Percentiles rank a stretch among this genome's conserved stretches.
phyloP scores from a whole-genome alignment of 805 yeast genomes.

The Teunomyces aglyptinius region DNA sequence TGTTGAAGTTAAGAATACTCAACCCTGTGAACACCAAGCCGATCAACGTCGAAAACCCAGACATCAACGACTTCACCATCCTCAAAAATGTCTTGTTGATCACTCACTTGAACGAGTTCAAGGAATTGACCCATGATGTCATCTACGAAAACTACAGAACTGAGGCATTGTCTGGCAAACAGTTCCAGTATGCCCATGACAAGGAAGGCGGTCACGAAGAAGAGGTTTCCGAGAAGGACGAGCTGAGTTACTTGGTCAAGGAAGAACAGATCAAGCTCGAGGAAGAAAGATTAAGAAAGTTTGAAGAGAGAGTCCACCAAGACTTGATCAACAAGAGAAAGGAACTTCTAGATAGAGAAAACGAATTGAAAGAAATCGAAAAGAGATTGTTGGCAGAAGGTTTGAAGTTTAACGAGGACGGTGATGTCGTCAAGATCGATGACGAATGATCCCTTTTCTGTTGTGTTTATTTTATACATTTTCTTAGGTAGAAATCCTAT shows the following conservation, averaged over 20 bases:
- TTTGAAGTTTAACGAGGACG: slow-evolving; percentile 37
- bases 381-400: slow-evolving; percentile 64
- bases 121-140: slow-evolving; percentile 83
- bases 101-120: slow-evolving; percentile 83
- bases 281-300: slow-evolving; percentile 82
- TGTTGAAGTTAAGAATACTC: slow-evolving; percentile 53
- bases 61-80: slow-evolving; percentile 74
- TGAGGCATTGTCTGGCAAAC: slow-evolving; percentile 70
- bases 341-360: slow-evolving; percentile 81
- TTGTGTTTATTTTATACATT: background rate
- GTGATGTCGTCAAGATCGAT: slow-evolving; percentile 32
- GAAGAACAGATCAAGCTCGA: slow-evolving; percentile 89
- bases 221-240: slow-evolving; percentile 10
- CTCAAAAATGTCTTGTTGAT: slow-evolving; percentile 77
- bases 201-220: slow-evolving; percentile 11
- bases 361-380: slow-evolving; percentile 80
- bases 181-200: slow-evolving; percentile 37
- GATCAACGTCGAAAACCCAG: slow-evolving; percentile 67
- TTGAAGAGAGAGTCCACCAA: slow-evolving; percentile 86
- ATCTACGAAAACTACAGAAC: slow-evolving; percentile 90
- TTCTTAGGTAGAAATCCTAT: slow-evolving; percentile 21
- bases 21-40: slow-evolving; percentile 49
- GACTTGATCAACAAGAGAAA: slow-evolving; percentile 77
- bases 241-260: slow-evolving; percentile 47
- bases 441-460: slow-evolving; percentile 2